Conservation (phyloP, 1,139 yeast species). For the Pichia kudriavzevii region DNA sequence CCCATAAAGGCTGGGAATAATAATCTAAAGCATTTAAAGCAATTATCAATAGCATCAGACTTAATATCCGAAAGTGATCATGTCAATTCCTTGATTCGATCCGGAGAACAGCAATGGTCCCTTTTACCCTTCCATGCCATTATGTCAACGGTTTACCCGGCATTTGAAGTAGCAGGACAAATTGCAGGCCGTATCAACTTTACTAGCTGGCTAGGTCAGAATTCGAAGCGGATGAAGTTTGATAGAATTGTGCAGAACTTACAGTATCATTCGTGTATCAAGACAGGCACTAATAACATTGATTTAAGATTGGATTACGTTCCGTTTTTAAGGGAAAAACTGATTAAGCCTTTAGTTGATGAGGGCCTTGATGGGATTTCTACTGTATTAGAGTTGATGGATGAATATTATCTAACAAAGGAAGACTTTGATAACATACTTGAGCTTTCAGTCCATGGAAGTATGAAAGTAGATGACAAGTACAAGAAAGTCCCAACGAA, state of each 20-base stretch:
- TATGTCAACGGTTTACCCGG: slow-evolving; percentile 78
- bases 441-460: slow-evolving; percentile 69
- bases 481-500: slow-evolving; percentile 64
- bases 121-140: slow-evolving; percentile 89
- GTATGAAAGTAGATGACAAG: slow-evolving; percentile 34
- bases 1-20: slow-evolving; percentile 36
- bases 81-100: slow-evolving; percentile 73
- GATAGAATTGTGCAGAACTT: slow-evolving; percentile 75
- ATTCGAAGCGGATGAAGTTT: slow-evolving; percentile 76
- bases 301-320: slow-evolving; percentile 76
- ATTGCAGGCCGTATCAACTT: slow-evolving; percentile 66
- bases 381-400: slow-evolving; percentile 63
- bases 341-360: slow-evolving; percentile 49
- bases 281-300: slow-evolving; percentile 66
- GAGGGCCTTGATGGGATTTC: slow-evolving; percentile 57
- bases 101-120: slow-evolving; percentile 94
- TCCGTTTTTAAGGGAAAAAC: slow-evolving; percentile 49
- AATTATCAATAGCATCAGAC: slow-evolving; percentile 76
- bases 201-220: slow-evolving; percentile 85
- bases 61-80: slow-evolving; percentile 68
- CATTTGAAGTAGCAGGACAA: slow-evolving; percentile 68
- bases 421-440: slow-evolving; percentile 88
- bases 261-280: slow-evolving; percentile 78
- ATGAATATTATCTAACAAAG: slow-evolving; percentile 72
- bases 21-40: slow-evolving; percentile 44